Percentiles rank a stretch among this genome's conserved stretches.
These are phyloP conservation scores for Isabelozyma heimii DNA, from an alignment of 805 yeast genomes.

Conservation along the genomic window DNA sequence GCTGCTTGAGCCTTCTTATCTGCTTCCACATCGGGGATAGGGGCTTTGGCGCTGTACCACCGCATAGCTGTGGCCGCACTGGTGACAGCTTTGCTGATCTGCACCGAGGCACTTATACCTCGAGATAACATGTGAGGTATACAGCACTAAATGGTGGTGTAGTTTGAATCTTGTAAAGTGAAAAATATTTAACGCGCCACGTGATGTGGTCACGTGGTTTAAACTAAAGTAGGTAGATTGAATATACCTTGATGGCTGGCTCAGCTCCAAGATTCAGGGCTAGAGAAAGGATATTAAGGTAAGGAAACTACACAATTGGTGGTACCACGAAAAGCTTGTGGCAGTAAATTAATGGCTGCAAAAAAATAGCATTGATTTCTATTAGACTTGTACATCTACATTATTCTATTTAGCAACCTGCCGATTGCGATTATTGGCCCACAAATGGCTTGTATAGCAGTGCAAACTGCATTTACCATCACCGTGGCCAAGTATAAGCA, in stretches of 20 bases:
- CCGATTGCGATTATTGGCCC: constrained; percentile 48
- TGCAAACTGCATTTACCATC: constrained; percentile 41
- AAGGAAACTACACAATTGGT: too few relatives aligned
- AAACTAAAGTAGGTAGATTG: too few relatives aligned
- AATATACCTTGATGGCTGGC: too few relatives aligned
- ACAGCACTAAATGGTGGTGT: too few relatives aligned
- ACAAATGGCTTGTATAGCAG: constrained; percentile 44
- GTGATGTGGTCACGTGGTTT: too few relatives aligned
- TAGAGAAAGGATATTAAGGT: too few relatives aligned
- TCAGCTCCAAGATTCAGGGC: too few relatives aligned
- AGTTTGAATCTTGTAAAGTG: too few relatives aligned
- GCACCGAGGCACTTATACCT: background rate
- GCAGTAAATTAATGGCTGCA: background rate
- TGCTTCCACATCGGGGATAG: background rate
- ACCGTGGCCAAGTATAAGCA: constrained; percentile 39
- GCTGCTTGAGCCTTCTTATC: constrained; percentile 29
- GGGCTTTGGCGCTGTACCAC: background rate
- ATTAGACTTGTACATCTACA: constrained; percentile 12
- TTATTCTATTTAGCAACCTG: constrained; percentile 39
- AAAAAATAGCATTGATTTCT: too few relatives aligned
- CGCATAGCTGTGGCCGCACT: background rate
- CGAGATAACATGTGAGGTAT: background rate
- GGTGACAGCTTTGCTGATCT: background rate
- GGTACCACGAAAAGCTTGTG: too few relatives aligned
- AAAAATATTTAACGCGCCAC: too few relatives aligned